These are phyloP conservation scores for Aeschynomene evenia DNA, from an alignment of 306 rosid genomes.

Conservation along the genomic window DNA sequence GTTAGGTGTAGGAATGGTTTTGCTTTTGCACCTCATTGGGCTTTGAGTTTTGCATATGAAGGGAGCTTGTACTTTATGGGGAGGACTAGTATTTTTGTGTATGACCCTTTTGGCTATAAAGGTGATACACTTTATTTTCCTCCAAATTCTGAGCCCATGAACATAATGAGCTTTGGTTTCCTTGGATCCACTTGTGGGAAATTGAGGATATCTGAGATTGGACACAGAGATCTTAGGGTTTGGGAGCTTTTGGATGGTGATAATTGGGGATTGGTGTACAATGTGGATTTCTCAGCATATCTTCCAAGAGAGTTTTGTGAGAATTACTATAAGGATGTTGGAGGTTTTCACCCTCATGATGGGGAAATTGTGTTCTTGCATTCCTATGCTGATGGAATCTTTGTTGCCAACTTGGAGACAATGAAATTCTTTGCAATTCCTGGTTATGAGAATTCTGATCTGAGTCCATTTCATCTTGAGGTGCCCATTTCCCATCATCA, in stretches of 20 bases:
- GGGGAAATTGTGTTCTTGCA: slow-evolving; percentile 26
- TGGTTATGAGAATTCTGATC: neutral
- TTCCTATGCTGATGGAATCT: slow-evolving; percentile 27
- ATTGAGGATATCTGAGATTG: slow-evolving; percentile 28
- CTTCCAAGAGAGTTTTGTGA: slow-evolving; percentile 2
- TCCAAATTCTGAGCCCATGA: neutral
- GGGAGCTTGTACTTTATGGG: slow-evolving; percentile 31
- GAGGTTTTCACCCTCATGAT: slow-evolving; percentile 33
- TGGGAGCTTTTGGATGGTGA: neutral
- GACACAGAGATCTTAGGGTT: neutral
- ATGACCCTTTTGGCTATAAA: neutral
- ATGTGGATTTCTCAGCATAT: neutral
- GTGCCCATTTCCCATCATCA: neutral
- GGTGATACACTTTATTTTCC: slow-evolving; percentile 2
- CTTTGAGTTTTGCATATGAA: neutral
- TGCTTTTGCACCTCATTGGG: slow-evolving; percentile 34
- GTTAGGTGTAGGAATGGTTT: neutral
- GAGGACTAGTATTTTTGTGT: slow-evolving; percentile 10
- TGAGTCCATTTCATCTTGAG: neutral
- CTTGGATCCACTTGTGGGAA: slow-evolving; percentile 10
- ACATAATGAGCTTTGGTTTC: slow-evolving; percentile 33
- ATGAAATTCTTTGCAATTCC: neutral
- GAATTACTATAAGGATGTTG: slow-evolving; percentile 21
- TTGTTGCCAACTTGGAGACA: neutral
- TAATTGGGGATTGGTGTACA: slow-evolving; percentile 16